A percentile compares a stretch with the other conserved stretches of the same genome.
phyloP scores from a whole-genome alignment of 106 monocot genomes.

The Ottelia alismoides region DNA sequence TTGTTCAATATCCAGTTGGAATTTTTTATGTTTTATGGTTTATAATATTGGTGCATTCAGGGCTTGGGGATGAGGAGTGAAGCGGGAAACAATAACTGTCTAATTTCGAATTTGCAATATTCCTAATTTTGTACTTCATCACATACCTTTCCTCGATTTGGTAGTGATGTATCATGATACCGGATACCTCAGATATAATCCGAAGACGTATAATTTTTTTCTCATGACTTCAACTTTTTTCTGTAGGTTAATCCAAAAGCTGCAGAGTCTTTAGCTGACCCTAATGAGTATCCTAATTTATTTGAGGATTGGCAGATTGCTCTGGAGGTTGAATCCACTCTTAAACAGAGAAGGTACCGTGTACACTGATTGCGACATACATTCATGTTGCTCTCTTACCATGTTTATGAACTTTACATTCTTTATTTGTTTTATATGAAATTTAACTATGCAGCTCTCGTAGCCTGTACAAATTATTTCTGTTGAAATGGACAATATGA shows the following conservation, averaged over 20 bases:
- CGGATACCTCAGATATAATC: no score
- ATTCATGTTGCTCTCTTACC: no score
- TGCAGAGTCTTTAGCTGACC: constrained; percentile 94
- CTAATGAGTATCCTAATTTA: constrained; percentile 79
- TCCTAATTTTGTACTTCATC: no score
- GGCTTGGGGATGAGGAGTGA: no score
- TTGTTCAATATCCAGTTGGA: not conserved
- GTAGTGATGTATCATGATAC: no score
- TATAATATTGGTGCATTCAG: no score
- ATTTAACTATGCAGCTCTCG: not conserved
- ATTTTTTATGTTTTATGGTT: not conserved
- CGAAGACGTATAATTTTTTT: no score
- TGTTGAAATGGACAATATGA: not conserved
- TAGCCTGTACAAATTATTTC: not conserved
- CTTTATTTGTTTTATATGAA: not conserved
- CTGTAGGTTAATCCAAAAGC: constrained; percentile 82
- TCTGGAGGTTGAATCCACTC: constrained; percentile 61
- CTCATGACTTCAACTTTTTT: not conserved
- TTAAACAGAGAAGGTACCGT: constrained; percentile 40
- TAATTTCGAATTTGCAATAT: no score
- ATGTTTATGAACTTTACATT: not conserved
- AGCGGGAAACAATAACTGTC: no score
- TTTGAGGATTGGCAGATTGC: constrained; percentile 93
- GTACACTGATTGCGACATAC: no score
- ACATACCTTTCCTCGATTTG: no score